A percentile compares a stretch with the other conserved stretches of the same genome.
Conservation (phyloP, 139 green algal genomes). For the Chlorella sp. region DNA sequence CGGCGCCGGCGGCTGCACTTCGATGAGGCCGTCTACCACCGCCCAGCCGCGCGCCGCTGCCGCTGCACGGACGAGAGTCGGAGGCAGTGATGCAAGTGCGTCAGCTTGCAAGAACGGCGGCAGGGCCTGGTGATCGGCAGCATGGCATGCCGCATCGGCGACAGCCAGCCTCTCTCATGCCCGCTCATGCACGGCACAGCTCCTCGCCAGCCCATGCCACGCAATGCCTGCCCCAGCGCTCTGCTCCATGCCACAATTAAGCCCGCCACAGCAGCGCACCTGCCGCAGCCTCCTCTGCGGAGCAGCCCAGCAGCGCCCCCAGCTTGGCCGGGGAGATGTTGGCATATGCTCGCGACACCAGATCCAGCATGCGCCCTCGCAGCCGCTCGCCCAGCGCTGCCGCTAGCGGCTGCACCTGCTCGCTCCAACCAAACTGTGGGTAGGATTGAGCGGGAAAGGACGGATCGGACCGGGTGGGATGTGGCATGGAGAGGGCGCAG, state of each 20-base stretch:
- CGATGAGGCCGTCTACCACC: neutral
- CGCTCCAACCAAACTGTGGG: constrained; percentile 25
- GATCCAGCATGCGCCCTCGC: constrained; percentile 10
- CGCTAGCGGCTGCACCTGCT: constrained; percentile 5
- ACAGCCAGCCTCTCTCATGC: too few species aligned
- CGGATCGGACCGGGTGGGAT: too few species aligned
- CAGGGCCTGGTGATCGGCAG: neutral
- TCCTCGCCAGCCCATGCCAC: too few species aligned
- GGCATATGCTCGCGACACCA: constrained; percentile 28
- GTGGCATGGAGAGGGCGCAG: too few species aligned
- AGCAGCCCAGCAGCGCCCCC: constrained; percentile 25
- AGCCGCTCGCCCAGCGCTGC: neutral
- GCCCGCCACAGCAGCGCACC: neutral
- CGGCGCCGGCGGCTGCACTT: neutral
- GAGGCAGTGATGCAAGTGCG: neutral
- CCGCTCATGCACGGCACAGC: too few species aligned
- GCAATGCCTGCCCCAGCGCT: too few species aligned
- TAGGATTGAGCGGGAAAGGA: neutral
- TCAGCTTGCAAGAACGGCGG: neutral
- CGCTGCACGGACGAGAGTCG: neutral
- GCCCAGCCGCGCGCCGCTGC: constrained; percentile 26
- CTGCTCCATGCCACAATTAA: neutral
- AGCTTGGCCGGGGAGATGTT: constrained; percentile 25
- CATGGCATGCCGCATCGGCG: too few species aligned
- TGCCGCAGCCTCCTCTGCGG: constrained; percentile 21